phyloP scores from a whole-genome alignment of 2,329 filamentous ascomycete species.

The Stemphylium lycopersici region DNA sequence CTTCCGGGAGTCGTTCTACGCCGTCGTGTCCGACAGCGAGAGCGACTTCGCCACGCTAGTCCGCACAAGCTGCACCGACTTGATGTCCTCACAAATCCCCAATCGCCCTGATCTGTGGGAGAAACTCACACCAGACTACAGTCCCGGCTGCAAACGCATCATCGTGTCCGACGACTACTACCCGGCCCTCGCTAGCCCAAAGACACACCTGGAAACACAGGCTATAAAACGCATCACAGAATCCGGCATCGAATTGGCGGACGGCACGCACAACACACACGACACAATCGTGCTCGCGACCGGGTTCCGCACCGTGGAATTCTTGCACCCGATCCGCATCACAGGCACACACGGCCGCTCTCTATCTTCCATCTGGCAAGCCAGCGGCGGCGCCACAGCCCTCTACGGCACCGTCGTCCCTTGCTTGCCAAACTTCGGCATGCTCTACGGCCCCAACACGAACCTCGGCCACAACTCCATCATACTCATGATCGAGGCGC shows the following conservation, averaged over 20 bases:
- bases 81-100: conserved; percentile 57
- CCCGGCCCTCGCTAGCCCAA: conserved; percentile 54
- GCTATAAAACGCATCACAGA: conserved; percentile 56
- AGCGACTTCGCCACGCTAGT: conserved; percentile 52
- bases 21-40: conserved; percentile 52
- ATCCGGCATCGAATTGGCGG: conserved; percentile 55
- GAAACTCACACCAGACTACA: conserved; percentile 61
- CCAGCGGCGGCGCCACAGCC: conserved; percentile 58
- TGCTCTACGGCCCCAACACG: conserved; percentile 66
- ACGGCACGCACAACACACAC: conserved; percentile 53
- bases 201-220: conserved; percentile 60
- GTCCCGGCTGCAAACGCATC: conserved; percentile 61
- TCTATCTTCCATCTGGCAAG: conserved; percentile 60
- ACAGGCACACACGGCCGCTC: conserved; percentile 53
- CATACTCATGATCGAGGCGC: conserved; percentile 67
- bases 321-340: conserved; percentile 64
- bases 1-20: conserved; percentile 57
- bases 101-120: conserved; percentile 59
- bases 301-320: conserved; percentile 64
- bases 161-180: conserved; percentile 64
- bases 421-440: conserved; percentile 61
- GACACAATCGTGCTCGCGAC: conserved; percentile 65
- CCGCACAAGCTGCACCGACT: conserved; percentile 41
- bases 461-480: conserved; percentile 62
- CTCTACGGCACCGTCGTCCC: conserved; percentile 60